phyloP scores from a whole-genome alignment of 148 eudicot species.

The Selenicereus undatus region DNA sequence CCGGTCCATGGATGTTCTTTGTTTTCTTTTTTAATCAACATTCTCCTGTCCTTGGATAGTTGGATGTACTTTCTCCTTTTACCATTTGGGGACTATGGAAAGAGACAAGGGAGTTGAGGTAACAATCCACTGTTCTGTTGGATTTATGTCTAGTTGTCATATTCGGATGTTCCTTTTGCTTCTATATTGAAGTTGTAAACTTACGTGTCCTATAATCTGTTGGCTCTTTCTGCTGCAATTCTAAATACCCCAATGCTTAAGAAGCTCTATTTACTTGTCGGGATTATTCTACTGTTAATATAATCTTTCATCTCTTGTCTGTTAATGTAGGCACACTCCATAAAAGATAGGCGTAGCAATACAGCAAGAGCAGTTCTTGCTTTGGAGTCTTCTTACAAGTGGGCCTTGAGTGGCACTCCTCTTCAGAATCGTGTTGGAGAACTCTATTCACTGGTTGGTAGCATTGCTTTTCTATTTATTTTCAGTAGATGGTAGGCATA shows the following conservation, averaged over 20 bases:
- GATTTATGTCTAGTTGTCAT: background rate
- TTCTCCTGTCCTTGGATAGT: too few species aligned
- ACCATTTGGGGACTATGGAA: background rate
- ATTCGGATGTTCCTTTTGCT: background rate
- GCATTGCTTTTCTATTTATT: background rate
- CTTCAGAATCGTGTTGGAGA: conserved; percentile 98
- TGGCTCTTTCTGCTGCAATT: background rate
- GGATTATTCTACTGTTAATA: background rate
- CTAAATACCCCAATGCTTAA: background rate
- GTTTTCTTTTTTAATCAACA: too few species aligned
- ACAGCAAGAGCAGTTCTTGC: conserved; percentile 89
- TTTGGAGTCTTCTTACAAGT: conserved; percentile 74
- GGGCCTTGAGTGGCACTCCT: conserved; percentile 99
- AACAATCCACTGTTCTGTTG: background rate
- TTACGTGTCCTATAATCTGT: background rate
- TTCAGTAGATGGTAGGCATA: background rate
- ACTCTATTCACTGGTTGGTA: conserved; percentile 76
- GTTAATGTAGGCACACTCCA: conserved; percentile 68
- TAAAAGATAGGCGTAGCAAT: conserved; percentile 77
- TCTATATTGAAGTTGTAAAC: background rate
- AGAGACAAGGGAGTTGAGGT: background rate
- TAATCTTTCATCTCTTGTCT: conserved; percentile 10
- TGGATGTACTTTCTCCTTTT: background rate
- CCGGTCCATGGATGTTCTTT: too few species aligned
- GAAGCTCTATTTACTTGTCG: background rate